Conservation (phyloP, 371 early-diverging fungal species). For the Mucor lusitanicus region DNA sequence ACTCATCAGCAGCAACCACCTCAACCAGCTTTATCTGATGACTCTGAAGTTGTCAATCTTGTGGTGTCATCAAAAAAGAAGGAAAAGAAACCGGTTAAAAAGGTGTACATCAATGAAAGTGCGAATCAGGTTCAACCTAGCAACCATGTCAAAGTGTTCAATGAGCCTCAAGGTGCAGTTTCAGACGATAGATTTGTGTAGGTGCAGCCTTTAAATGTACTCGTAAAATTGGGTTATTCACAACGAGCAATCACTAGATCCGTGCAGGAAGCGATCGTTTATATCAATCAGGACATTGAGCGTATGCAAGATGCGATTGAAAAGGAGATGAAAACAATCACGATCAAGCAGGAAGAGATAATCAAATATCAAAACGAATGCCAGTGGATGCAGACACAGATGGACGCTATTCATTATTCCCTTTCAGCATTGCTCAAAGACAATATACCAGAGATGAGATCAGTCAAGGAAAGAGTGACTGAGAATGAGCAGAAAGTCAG, state of each 20-base stretch:
- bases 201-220: neutral
- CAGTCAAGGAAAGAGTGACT: neutral
- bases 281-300: neutral
- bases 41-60: neutral
- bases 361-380: neutral
- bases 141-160: neutral
- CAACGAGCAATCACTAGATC: neutral
- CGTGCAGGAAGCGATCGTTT: constrained; percentile 8
- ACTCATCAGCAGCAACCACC: neutral
- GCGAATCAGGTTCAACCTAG: constrained; percentile 23
- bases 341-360: constrained; percentile 10
- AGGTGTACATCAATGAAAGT: constrained; percentile 23
- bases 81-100: constrained; percentile 6
- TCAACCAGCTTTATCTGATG: neutral
- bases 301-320: constrained; percentile 7
- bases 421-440: neutral
- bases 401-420: neutral
- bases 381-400: constrained; percentile 5
- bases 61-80: neutral
- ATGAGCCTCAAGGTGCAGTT: constrained; percentile 8
- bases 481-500: constrained; percentile 10
- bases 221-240: neutral
- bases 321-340: constrained; percentile 15
- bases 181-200: constrained; percentile 14
- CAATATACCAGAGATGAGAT: constrained; percentile 11